Base-by-base conservation (phyloP, 495 filamentous ascomycete species). In the Lichina pygmaea region DNA sequence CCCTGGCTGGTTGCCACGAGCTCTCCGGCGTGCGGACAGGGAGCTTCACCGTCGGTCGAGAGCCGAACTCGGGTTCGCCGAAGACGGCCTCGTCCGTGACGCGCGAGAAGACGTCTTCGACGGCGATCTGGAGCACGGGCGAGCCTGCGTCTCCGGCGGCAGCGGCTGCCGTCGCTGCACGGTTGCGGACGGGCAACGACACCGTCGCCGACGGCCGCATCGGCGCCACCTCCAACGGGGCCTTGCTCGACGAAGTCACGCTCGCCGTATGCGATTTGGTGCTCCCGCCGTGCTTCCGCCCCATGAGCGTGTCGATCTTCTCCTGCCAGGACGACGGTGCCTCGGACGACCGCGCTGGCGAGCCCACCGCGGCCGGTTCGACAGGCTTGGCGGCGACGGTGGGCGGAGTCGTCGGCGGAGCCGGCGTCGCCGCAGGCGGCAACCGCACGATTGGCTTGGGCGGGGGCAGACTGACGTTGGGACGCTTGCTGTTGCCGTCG, bases 41-140 rank as follows among this genome's bases (percentile, higher is more conserved):
- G 4, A 85, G 63, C 43, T 67, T 71, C 12, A 86, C 71, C 34
- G 70, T 66, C 9, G 80, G 80, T 16, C 80, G 57, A 39, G 78
- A 84, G 6, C 78, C 81, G 56, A 77, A 78, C 57, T 84, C 81
- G 48, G 78, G 78, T 54, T 86, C 78, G 48, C 83, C 81, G 46
- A 86, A 83, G 50, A 82, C 78, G 47, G 77, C 78, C 50, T 86
- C 81, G 33, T 75, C 76, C 52, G 78, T 75, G 24, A 71, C 70
- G 49, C 70, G 74, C 5, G 68, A 71, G 37, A 62, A 66, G 24
- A 54, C 44, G 17, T 42, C 44, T 11, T 16, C 47, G 16, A 45
- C 42, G 33, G 32, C 33, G 10, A 36, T 33, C 13, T 33, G 48
- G 32, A 54, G 58, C 39, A 31, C 55, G 4, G 24, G 24, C 4